Evolutionary conservation across 2,329 filamentous ascomycete species (phyloP), one percentile per base, ranked within the genome.

Genomic region (Calonectria honghensis): DNA sequence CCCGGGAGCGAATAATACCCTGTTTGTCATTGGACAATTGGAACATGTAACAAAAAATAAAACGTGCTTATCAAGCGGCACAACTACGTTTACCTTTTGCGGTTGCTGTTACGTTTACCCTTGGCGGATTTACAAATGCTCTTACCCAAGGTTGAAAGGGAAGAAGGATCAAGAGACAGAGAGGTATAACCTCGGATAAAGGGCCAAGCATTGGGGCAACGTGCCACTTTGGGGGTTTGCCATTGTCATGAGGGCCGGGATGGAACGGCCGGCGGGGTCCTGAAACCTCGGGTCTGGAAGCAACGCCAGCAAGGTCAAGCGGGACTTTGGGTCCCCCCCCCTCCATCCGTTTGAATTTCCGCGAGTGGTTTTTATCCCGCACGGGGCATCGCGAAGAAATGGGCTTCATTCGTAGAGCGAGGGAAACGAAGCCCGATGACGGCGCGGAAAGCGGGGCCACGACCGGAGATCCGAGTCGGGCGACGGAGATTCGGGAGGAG

Each of bases 401-500:
- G 72, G 59, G 45, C 27, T 39, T 52, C 45, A 72, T 70, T 78
- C 57, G 57, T n/a, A 29, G n/a, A 52, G 70, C 64, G 68, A 74
- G 66, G 37, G 54, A 48, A 69, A 65, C 32, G 45, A 48, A 18
- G 31, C 79, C 79, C 78, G 79, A 80, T 80, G 74, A 78, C 79
- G 79, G 79, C 79, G 78, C 71, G 78, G 78, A 75, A 72, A 70
- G 79, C 77, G 75, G 79, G 75, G 72, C 73, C 70, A 52, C 39
- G 63, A 72, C 77, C 79, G 79, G 79, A 80, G 77, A 74, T 80
- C 79, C 79, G 79, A 80, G 77, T 75, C 73, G 76, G 74, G 73
- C 63, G 73, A 76, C 79, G 79, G 79, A 80, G 72, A 80, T 80
- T 78, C 78, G 78, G 71, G 64, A 76, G 73, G 78, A 78, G 76